These are phyloP conservation scores for Torrubiella hemipterigena DNA, from an alignment of 2,329 filamentous ascomycete species.

Conservation along the genomic window DNA sequence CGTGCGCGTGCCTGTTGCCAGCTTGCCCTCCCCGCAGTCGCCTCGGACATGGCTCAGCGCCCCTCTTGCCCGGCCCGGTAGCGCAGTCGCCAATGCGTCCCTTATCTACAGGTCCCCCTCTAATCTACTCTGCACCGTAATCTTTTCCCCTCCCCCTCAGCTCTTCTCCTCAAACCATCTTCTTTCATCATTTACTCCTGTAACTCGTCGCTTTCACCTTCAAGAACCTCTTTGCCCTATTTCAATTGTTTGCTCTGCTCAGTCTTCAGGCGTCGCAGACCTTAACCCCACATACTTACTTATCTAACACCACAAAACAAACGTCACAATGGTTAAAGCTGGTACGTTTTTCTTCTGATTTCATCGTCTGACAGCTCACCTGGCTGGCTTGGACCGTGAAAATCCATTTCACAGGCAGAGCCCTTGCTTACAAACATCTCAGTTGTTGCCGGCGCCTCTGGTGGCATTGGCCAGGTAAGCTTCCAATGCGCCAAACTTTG, in stretches of 20 bases:
- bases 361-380: neutral
- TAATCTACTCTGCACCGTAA: neutral
- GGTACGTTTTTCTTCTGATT: conserved; percentile 26
- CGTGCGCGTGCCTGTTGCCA: no score
- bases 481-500: neutral
- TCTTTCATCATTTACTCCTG: conserved; percentile 1
- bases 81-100: no score
- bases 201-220: conserved; percentile 3
- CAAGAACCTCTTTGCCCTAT: conserved; percentile 1
- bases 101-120: no score
- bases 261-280: neutral
- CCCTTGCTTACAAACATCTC: conserved; percentile 7
- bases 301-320: conserved; percentile 5
- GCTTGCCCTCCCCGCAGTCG: no score
- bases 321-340: conserved; percentile 42
- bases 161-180: neutral
- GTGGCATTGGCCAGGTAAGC: conserved; percentile 93
- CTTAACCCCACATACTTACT: conserved; percentile 1
- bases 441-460: conserved; percentile 89
- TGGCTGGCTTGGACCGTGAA: no score
- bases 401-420: no score
- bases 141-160: neutral
- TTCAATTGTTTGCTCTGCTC: conserved; percentile 3
- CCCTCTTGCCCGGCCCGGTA: no score
- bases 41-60: no score